Base-by-base conservation (phyloP, 305 asterid species). In the Fraxinus nigra region DNA sequence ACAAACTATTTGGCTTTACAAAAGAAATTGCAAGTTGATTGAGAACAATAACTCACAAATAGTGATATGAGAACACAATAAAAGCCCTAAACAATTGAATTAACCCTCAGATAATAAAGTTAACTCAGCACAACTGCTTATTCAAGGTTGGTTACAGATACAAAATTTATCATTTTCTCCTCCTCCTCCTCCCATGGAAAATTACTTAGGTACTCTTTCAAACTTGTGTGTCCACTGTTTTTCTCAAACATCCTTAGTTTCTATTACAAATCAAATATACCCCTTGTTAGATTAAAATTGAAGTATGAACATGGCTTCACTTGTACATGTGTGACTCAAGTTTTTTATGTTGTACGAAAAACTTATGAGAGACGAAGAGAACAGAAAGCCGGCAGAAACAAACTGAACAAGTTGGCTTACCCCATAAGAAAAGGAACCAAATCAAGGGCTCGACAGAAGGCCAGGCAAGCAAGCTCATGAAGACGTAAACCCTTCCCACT, bases 391-490 rank as follows among this genome's bases (percentile, higher is more conserved):
- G 67, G 10, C n/a, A 76, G 80, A 67, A 61, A 16, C 20, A 37
- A 32, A 46, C 7, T 22, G 18, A 67, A 82, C 35, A 28, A 76
- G 43, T 51, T 37, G 46, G 40, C 87, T 85, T 90, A 96, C 99
- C 97, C 89, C 90, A 88, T 81, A 69, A 91, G 73, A 8, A 69
- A 81, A 77, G 97, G 98, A 80, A 91, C 83, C 93, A 94, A 87
- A 85, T 93, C 97, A 84, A 91, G 87, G 40, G 95, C 97, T 78
- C 95, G 87, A 81, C 91, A 87, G 75, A 96, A 93, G 40, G 99
- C 97, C 73, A 94, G 85, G 84, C 98, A 93, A 48, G 97, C 94
- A 76, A 94, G 90, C 89, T 96, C 99, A 1, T 94, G 98, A 81
- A 96, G 97, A 24, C 82, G 84, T 91, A 94, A 87, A 34, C 94